phyloP scores from a whole-genome alignment of 2,329 filamentous ascomycete species.

The Pseudodiploospora longispora region DNA sequence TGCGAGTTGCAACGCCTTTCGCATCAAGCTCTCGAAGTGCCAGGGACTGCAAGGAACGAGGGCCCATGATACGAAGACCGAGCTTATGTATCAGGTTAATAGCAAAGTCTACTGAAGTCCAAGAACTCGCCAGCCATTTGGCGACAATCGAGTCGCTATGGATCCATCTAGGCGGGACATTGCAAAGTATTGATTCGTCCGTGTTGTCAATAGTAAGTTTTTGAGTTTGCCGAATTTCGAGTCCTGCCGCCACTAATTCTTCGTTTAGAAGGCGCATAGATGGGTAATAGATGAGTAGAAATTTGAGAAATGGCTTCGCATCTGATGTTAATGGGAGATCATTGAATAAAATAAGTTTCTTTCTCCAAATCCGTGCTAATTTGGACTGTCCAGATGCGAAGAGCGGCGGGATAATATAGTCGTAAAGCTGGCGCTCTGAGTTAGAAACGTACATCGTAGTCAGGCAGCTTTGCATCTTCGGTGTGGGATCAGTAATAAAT shows the following conservation, averaged over 20 bases:
- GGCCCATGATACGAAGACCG: conserved; percentile 64
- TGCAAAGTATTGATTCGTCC: not conserved
- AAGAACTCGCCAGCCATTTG: conserved; percentile 67
- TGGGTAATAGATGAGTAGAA: conserved; percentile 38
- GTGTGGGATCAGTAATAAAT: conserved; percentile 31
- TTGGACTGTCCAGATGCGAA: conserved; percentile 37
- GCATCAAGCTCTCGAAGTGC: conserved; percentile 55
- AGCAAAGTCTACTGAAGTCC: conserved; percentile 64
- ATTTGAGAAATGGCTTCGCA: conserved; percentile 40
- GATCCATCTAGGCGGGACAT: conserved; percentile 9
- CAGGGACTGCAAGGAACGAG: conserved; percentile 69
- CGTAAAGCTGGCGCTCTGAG: conserved; percentile 38
- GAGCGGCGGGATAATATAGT: conserved; percentile 42
- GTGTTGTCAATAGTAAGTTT: not conserved
- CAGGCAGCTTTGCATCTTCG: conserved; percentile 31
- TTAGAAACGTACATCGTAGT: conserved; percentile 37
- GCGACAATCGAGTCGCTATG: conserved; percentile 54
- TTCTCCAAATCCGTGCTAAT: conserved; percentile 41
- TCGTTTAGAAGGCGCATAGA: conserved; percentile 25
- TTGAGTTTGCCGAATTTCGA: not conserved
- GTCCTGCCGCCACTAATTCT: conserved; percentile 23
- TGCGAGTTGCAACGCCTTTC: conserved; percentile 46
- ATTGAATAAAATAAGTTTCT: conserved; percentile 27
- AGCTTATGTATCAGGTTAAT: conserved; percentile 63
- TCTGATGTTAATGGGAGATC: conserved; percentile 35